Percentiles rank a stretch among this genome's conserved stretches.
phyloP scores from a whole-genome alignment of 805 yeast species.

The Ogataea polymorpha region DNA sequence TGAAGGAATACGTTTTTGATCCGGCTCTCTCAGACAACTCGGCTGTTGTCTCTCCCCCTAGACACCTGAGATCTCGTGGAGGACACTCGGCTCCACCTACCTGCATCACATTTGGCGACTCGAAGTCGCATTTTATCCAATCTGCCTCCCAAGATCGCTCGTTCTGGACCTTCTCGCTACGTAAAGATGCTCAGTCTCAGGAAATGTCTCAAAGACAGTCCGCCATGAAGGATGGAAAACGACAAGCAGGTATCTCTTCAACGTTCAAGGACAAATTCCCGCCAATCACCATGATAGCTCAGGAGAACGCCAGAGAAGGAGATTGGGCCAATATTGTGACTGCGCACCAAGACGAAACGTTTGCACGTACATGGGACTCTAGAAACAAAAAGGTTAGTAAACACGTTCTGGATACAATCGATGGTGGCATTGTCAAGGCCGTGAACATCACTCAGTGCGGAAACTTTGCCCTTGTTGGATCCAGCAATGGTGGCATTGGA shows the following conservation, averaged over 20 bases:
- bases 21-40: slow-evolving; percentile 72
- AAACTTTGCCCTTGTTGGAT: slow-evolving; percentile 90
- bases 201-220: slow-evolving; percentile 78
- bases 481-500: slow-evolving; percentile 79
- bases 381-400: slow-evolving; percentile 77
- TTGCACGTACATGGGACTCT: slow-evolving; percentile 91
- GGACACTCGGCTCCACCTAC: slow-evolving; percentile 96
- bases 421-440: slow-evolving; percentile 68
- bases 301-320: slow-evolving; percentile 71
- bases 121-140: slow-evolving; percentile 72
- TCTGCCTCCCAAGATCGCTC: slow-evolving; percentile 86
- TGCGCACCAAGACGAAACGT: slow-evolving; percentile 76
- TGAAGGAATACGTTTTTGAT: slow-evolving; percentile 91
- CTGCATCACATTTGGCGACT: slow-evolving; percentile 67
- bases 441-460: slow-evolving; percentile 91
- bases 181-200: slow-evolving; percentile 96
- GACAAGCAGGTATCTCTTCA: slow-evolving; percentile 54
- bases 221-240: slow-evolving; percentile 38
- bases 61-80: slow-evolving; percentile 88
- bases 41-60: slow-evolving; percentile 79
- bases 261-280: slow-evolving; percentile 69
- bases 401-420: slow-evolving; percentile 67
- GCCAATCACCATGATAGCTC: slow-evolving; percentile 66
- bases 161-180: slow-evolving; percentile 86
- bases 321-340: slow-evolving; percentile 94